These are phyloP conservation scores for Ogataea glucozyma DNA, from an alignment of 805 yeast species.

Conservation along the genomic window DNA sequence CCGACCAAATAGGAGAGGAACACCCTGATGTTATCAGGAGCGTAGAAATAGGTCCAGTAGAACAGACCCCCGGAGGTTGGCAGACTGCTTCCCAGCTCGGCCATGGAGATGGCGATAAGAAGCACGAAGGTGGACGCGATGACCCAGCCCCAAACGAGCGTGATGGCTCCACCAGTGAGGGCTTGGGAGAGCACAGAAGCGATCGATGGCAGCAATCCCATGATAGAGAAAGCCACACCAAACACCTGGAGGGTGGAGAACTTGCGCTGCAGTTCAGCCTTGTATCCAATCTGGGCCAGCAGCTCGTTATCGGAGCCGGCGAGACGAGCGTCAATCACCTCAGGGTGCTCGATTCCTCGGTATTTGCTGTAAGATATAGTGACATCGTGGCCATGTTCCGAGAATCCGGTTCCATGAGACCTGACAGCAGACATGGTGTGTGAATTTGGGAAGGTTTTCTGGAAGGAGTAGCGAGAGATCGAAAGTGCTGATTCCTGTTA, in stretches of 20 bases:
- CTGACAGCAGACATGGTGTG: constrained; percentile 1
- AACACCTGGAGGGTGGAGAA: constrained; percentile 59
- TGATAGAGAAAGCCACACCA: constrained; percentile 62
- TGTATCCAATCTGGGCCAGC: constrained; percentile 59
- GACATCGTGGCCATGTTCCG: constrained; percentile 16
- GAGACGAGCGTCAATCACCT: constrained; percentile 31
- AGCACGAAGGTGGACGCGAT: constrained; percentile 50
- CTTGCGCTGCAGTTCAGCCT: constrained; percentile 61
- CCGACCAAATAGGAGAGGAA: constrained; percentile 46
- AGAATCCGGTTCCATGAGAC: constrained; percentile 3
- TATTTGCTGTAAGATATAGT: constrained; percentile 21
- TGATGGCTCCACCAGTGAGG: constrained; percentile 58
- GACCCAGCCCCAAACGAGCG: constrained; percentile 54
- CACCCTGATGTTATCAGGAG: constrained; percentile 39
- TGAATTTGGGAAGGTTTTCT: no score
- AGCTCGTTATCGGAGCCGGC: constrained; percentile 35
- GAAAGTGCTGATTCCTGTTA: no score
- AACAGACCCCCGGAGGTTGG: constrained; percentile 68
- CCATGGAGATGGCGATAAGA: constrained; percentile 57
- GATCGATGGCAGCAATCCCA: constrained; percentile 65
- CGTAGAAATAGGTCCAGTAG: constrained; percentile 48
- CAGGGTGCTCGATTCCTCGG: constrained; percentile 16
- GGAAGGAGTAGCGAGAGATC: no score
- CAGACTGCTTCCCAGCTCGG: constrained; percentile 59
- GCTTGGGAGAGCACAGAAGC: constrained; percentile 58